Percentiles rank a stretch among this genome's conserved stretches.
phyloP scores from a whole-genome alignment of 768 basidiomycete genomes.

The Lactarius sp. region DNA sequence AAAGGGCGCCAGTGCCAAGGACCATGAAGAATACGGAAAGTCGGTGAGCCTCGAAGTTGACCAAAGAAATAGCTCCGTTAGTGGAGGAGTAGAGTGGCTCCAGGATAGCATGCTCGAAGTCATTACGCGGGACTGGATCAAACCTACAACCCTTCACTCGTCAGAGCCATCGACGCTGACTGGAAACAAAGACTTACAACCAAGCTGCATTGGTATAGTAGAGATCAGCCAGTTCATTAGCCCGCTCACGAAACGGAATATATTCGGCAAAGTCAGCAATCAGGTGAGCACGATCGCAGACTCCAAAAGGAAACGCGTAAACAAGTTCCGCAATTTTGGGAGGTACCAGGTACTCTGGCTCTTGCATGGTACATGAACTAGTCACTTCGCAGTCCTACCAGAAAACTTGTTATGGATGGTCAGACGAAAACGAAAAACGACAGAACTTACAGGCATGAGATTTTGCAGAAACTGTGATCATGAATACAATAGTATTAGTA shows the following conservation, averaged over 20 bases:
- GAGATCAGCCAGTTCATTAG: conserved; percentile 38
- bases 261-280: conserved; percentile 38
- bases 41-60: conserved; percentile 39
- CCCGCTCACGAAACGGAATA: conserved; percentile 38
- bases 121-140: conserved; percentile 40
- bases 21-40: conserved; percentile 51
- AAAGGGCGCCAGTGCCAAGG: conserved; percentile 44
- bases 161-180: background rate
- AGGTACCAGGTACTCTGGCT: conserved; percentile 36
- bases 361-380: conserved; percentile 10
- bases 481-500: background rate
- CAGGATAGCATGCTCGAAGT: conserved; percentile 40
- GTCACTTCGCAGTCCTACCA: conserved; percentile 12
- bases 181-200: conserved; percentile 37
- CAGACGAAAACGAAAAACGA: background rate
- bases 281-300: conserved; percentile 37
- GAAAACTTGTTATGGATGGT: background rate
- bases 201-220: conserved; percentile 45
- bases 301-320: conserved; percentile 47
- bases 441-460: conserved; percentile 18
- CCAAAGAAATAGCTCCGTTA: conserved; percentile 31
- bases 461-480: conserved; percentile 28
- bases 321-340: conserved; percentile 41
- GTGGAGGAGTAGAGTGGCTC: conserved; percentile 40
- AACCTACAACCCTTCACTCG: conserved; percentile 34